Conservation (phyloP, 495 filamentous ascomycete genomes). For the Pyrenopolyporus hunteri region DNA sequence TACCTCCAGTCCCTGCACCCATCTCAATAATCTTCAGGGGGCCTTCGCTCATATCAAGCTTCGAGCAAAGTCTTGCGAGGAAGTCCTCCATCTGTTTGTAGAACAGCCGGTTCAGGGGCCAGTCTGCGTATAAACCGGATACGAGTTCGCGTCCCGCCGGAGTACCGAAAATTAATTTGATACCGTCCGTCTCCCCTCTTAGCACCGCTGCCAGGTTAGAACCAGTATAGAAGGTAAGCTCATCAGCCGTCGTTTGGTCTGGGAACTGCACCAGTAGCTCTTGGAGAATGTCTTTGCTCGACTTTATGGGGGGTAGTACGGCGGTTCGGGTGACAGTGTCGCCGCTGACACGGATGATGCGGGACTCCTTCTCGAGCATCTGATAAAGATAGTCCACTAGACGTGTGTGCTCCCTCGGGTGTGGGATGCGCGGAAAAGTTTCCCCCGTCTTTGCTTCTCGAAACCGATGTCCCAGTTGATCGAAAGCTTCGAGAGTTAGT, state of each 20-base stretch:
- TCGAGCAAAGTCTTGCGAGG: constrained; percentile 42
- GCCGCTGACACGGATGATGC: constrained; percentile 47
- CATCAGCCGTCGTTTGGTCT: constrained; percentile 46
- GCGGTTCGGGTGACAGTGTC: constrained; percentile 50
- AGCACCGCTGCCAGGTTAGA: constrained; percentile 50
- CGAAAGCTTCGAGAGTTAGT: constrained; percentile 54
- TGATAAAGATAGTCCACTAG: constrained; percentile 53
- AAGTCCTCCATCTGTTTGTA: constrained; percentile 55
- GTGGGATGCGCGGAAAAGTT: constrained; percentile 44
- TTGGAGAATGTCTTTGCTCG: constrained; percentile 45
- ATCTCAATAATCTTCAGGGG: constrained; percentile 50
- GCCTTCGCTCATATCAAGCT: constrained; percentile 29
- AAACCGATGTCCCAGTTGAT: constrained; percentile 46
- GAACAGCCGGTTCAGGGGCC: constrained; percentile 47
- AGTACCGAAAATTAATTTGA: constrained; percentile 56
- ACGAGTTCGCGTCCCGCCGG: constrained; percentile 54
- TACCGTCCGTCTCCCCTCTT: constrained; percentile 51
- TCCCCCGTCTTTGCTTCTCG: constrained; percentile 45
- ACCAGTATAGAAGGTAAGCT: constrained; percentile 54
- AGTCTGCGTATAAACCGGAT: constrained; percentile 53
- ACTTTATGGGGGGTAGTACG: constrained; percentile 41
- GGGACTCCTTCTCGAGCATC: constrained; percentile 51
- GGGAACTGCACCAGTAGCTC: constrained; percentile 48
- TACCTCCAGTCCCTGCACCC: constrained; percentile 55
- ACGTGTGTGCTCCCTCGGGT: constrained; percentile 46